phyloP scores from a whole-genome alignment of 352 stramenopile species.

The Halophytophthora batemanensis region DNA sequence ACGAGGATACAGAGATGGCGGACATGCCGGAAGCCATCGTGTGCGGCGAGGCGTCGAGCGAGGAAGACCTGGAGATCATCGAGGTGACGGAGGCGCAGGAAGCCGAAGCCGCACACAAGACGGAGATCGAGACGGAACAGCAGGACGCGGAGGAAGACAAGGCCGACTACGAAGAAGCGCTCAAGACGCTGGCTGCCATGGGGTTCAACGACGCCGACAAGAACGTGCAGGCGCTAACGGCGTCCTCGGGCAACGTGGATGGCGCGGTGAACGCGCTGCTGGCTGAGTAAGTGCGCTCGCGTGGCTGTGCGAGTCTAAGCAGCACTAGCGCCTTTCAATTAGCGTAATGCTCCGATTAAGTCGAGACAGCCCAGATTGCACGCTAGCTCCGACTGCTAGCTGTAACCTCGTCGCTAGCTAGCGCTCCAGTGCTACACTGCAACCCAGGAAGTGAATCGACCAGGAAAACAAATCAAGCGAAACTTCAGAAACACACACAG shows the following conservation, averaged over 20 bases:
- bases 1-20: slow-evolving; percentile 20
- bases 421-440: slow-evolving; percentile 1
- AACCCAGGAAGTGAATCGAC: neutral
- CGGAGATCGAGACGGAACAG: neutral
- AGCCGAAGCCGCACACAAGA: slow-evolving; percentile 9
- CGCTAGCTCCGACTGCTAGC: slow-evolving; percentile 1
- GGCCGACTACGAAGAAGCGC: slow-evolving; percentile 29
- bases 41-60: slow-evolving; percentile 13
- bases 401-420: neutral
- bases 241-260: slow-evolving; percentile 46
- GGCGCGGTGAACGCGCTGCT: slow-evolving; percentile 48
- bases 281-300: slow-evolving; percentile 27
- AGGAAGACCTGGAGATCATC: slow-evolving; percentile 45
- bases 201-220: slow-evolving; percentile 49
- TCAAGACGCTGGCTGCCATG: slow-evolving; percentile 53
- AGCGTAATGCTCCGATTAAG: too few relatives aligned
- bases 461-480: slow-evolving; percentile 6
- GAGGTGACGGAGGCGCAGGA: slow-evolving; percentile 23
- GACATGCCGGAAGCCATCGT: slow-evolving; percentile 3
- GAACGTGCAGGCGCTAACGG: slow-evolving; percentile 42
- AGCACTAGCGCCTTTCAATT: slow-evolving; percentile 12
- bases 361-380: too few relatives aligned
- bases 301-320: neutral
- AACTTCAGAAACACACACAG: neutral
- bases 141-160: slow-evolving; percentile 10